Base-by-base conservation (phyloP, 2,329 filamentous ascomycete genomes). In the Fusarium pseudocircinatum region DNA sequence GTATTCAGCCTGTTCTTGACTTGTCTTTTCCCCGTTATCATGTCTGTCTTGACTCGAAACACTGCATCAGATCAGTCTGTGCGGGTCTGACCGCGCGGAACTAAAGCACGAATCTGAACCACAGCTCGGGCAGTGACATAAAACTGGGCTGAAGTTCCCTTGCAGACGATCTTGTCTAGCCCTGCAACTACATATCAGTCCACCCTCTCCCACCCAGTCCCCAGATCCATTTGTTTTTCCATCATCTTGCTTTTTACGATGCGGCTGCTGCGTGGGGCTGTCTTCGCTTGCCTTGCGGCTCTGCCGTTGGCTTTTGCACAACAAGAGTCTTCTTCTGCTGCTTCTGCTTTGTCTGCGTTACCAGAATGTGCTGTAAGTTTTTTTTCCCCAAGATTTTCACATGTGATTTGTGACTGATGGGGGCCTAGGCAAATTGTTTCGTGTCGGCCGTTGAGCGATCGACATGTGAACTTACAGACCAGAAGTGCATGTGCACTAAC, bases 351-450 rank as follows among this genome's bases (percentile, higher is more conserved):
- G 22, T 57, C 71, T 6, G 36, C 57, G n/a, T 64, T 81, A 52
- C 81, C 80, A 1, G n/a, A 69, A 12, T 82, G 81, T 74, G 80
- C 80, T 43, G 81, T 82, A 71, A 49, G 80, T 75, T n/a, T 40
- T 40, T n/a, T 14, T 4, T 10, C 8, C 14, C 10, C 14, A n/a
- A 14, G 2, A 4, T 36, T 46, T 20, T 39, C 53, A 11, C 34
- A 32, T 24, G 9, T 18, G 34, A 54, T 6, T 32, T 6, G 32
- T 13, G 26, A 14, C 66, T 74, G 20, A 72, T 63, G 18, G 22
- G 8, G 15, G 4, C 50, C 50, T 44, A 82, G 81, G 54, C 64
- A 22, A 46, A 63, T 58, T 83, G 82, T 32, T 72, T 82, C 13
- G 39, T 53, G 8, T 63, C 63, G 20, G 75, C 73, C 7, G 44